These are phyloP conservation scores for Teratosphaeria viscida DNA, from an alignment of 2,329 filamentous ascomycete species.

Conservation along the genomic window DNA sequence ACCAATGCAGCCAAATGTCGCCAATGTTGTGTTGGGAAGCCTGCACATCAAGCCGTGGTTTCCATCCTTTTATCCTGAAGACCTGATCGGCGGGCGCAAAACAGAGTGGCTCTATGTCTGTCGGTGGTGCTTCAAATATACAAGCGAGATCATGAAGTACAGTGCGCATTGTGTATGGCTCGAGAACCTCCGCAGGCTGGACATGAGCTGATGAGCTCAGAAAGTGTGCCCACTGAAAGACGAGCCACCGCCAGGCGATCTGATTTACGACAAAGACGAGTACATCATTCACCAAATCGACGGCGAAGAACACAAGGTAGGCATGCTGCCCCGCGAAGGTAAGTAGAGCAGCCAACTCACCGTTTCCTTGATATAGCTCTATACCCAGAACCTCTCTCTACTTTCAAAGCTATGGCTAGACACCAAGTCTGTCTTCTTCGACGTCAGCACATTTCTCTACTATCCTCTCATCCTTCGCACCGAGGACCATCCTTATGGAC, in stretches of 20 bases:
- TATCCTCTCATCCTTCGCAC: conserved; percentile 69
- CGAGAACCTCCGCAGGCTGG: neutral
- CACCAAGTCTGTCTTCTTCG: conserved; percentile 97
- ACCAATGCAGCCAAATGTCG: conserved; percentile 60
- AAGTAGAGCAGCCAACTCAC: neutral
- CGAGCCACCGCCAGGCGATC: conserved; percentile 51
- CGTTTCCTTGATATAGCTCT: conserved; percentile 44
- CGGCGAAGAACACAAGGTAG: conserved; percentile 63
- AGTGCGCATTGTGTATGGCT: conserved; percentile 35
- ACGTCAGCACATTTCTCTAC: conserved; percentile 88
- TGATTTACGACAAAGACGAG: conserved; percentile 67
- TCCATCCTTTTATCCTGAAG: conserved; percentile 75
- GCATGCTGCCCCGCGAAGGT: neutral
- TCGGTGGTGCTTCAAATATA: conserved; percentile 89
- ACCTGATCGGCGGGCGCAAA: conserved; percentile 37
- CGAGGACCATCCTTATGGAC: conserved; percentile 29
- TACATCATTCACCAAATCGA: conserved; percentile 91
- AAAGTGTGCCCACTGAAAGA: conserved; percentile 34
- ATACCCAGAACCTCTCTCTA: conserved; percentile 88
- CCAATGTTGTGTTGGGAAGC: conserved; percentile 76
- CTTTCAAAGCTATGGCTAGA: conserved; percentile 97
- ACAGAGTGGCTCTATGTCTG: conserved; percentile 66
- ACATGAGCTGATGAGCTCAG: conserved; percentile 20
- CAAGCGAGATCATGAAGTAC: conserved; percentile 42
- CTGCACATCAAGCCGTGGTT: conserved; percentile 85